These are phyloP conservation scores for Sclerotinia spermophila DNA, from an alignment of 2,329 filamentous ascomycete genomes.

Conservation along the genomic window DNA sequence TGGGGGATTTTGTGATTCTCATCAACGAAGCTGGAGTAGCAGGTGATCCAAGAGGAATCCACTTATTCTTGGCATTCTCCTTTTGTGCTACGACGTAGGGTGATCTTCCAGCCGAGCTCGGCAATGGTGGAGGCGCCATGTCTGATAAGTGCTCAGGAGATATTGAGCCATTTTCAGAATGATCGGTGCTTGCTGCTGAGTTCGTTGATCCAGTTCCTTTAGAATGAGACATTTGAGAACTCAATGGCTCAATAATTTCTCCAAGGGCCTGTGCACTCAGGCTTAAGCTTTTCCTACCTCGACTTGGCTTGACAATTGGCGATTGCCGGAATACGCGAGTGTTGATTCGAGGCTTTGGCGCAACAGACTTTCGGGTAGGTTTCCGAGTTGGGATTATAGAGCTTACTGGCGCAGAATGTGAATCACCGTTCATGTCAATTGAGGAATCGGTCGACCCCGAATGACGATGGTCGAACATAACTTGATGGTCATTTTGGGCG, in stretches of 20 bases:
- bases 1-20: slow-evolving; percentile 53
- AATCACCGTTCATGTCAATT: slow-evolving; percentile 34
- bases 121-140: slow-evolving; percentile 64
- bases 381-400: slow-evolving; percentile 27
- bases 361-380: slow-evolving; percentile 26
- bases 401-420: slow-evolving; percentile 30
- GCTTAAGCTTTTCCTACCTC: slow-evolving; percentile 43
- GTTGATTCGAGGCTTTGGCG: slow-evolving; percentile 29
- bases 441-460: slow-evolving; percentile 38
- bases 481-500: slow-evolving; percentile 58
- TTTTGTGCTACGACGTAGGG: slow-evolving; percentile 61
- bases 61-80: slow-evolving; percentile 38
- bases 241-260: slow-evolving; percentile 37
- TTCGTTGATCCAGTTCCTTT: slow-evolving; percentile 38
- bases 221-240: slow-evolving; percentile 38
- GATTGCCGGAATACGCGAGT: slow-evolving; percentile 39
- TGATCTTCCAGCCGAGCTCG: slow-evolving; percentile 62
- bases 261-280: slow-evolving; percentile 43
- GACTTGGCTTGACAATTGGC: slow-evolving; percentile 41
- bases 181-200: slow-evolving; percentile 43
- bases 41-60: slow-evolving; percentile 47
- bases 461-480: slow-evolving; percentile 39
- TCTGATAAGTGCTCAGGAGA: slow-evolving; percentile 61
- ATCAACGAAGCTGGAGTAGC: slow-evolving; percentile 88
- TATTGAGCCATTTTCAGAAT: slow-evolving; percentile 61